Evolutionary conservation across 352 stramenopile genomes (phyloP).

Genomic region (Pseudoperonospora humuli): DNA sequence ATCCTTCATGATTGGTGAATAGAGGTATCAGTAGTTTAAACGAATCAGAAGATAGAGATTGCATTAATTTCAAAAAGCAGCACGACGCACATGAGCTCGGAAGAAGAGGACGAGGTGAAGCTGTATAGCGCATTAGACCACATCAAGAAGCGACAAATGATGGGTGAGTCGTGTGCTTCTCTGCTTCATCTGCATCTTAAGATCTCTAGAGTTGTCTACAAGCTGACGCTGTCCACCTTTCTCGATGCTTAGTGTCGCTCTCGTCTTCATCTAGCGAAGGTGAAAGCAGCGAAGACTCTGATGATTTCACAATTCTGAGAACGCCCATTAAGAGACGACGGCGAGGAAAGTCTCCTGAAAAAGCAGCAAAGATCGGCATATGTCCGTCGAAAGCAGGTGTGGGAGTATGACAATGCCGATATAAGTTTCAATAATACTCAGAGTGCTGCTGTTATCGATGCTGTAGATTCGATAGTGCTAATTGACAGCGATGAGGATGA

Average conservation of each 20-base stretch:
- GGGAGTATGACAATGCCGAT: too few species aligned
- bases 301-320: slow-evolving; percentile 12
- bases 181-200: background rate
- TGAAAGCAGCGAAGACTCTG: slow-evolving; percentile 15
- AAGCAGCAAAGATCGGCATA: slow-evolving; percentile 11
- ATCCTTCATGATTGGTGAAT: slow-evolving; percentile 11
- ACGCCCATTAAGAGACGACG: slow-evolving; percentile 14
- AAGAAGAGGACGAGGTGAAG: slow-evolving; percentile 53
- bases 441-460: background rate
- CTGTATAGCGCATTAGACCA: slow-evolving; percentile 66
- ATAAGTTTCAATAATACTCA: background rate
- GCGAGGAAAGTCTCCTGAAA: slow-evolving; percentile 4
- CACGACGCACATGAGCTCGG: slow-evolving; percentile 24
- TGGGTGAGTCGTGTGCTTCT: slow-evolving; percentile 30
- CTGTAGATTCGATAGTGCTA: slow-evolving; percentile 8
- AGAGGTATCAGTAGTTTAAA: background rate
- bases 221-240: background rate
- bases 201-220: background rate
- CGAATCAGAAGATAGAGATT: slow-evolving; percentile 6
- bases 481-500: slow-evolving; percentile 31
- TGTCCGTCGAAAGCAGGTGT: slow-evolving; percentile 14
- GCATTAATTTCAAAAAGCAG: background rate
- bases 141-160: slow-evolving; percentile 54
- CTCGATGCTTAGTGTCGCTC: slow-evolving; percentile 26
- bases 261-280: slow-evolving; percentile 37